Evolutionary conservation across 352 stramenopile species (phyloP).

Genomic region (Globisporangium spiculum): DNA sequence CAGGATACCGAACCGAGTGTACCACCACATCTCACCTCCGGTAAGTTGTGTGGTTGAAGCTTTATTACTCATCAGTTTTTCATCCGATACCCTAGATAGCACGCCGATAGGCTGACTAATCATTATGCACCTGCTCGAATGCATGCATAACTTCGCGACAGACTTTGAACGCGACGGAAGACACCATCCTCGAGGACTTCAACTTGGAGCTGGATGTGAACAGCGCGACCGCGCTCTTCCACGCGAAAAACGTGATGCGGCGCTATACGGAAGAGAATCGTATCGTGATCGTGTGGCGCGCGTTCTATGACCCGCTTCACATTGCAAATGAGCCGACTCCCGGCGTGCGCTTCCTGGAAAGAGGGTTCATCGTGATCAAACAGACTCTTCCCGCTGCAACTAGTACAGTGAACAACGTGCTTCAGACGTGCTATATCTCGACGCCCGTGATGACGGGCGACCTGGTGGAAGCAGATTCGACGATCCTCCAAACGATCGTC

Average conservation of each 20-base stretch:
- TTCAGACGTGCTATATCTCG: conserved; percentile 36
- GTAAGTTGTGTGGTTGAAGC: conserved; percentile 9
- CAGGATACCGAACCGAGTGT: conserved; percentile 39
- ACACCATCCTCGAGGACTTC: conserved; percentile 63
- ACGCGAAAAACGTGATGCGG: conserved; percentile 42
- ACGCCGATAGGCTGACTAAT: too few relatives aligned
- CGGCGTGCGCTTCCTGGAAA: conserved; percentile 52
- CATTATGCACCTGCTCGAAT: too few relatives aligned
- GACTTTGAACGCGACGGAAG: conserved; percentile 22
- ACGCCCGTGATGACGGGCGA: conserved; percentile 22
- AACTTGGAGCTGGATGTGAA: conserved; percentile 49
- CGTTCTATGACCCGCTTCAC: conserved; percentile 45
- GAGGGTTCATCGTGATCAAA: conserved; percentile 54
- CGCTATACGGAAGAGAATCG: conserved; percentile 42
- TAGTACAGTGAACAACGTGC: conserved; percentile 7
- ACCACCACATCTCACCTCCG: conserved; percentile 41
- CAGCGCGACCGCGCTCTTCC: conserved; percentile 40
- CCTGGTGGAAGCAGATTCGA: not conserved
- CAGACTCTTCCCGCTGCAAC: not conserved
- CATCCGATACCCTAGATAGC: too few relatives aligned
- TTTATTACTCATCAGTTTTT: too few relatives aligned
- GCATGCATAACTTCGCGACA: not conserved
- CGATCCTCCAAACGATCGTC: conserved; percentile 11
- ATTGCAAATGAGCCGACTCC: conserved; percentile 37
- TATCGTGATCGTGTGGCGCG: conserved; percentile 55